Conservation (phyloP, 169 alveolate genomes). For the Condylostoma magnum region DNA sequence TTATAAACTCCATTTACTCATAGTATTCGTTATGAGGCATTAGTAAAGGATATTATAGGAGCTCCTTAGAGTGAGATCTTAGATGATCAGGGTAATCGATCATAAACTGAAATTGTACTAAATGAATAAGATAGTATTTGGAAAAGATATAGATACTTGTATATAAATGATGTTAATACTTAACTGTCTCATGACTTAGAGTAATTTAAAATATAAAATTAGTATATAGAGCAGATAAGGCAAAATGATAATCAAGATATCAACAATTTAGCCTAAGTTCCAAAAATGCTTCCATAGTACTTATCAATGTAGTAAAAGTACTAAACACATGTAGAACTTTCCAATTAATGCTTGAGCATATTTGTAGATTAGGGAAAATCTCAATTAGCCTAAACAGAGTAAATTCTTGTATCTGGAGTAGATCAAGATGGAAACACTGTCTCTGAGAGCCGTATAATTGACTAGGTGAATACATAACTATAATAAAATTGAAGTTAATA, state of each 20-base stretch:
- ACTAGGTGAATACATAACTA: not conserved
- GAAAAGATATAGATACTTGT: not conserved
- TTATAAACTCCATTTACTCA: constrained; percentile 2
- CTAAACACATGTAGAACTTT: not conserved
- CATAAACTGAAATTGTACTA: not conserved
- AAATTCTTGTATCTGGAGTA: constrained; percentile 11
- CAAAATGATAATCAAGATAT: not conserved
- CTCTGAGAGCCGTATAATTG: not conserved
- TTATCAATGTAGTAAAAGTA: not conserved
- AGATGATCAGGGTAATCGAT: not conserved
- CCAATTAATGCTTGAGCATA: not conserved
- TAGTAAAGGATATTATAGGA: constrained; percentile 11
- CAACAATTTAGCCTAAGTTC: constrained; percentile 5
- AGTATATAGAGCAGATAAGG: not conserved
- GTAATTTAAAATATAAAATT: not conserved
- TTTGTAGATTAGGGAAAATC: not conserved
- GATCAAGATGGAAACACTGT: not conserved
- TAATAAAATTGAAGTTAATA: not conserved
- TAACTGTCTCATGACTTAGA: not conserved
- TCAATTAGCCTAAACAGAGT: constrained; percentile 1
- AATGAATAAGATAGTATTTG: constrained; percentile 18
- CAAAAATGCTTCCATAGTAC: not conserved
- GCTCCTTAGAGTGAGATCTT: not conserved
- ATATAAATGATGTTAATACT: constrained; percentile 2
- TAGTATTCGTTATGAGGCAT: constrained; percentile 18